phyloP scores from a whole-genome alignment of 2,329 filamentous ascomycete species.

The Colletotrichum agaves region DNA sequence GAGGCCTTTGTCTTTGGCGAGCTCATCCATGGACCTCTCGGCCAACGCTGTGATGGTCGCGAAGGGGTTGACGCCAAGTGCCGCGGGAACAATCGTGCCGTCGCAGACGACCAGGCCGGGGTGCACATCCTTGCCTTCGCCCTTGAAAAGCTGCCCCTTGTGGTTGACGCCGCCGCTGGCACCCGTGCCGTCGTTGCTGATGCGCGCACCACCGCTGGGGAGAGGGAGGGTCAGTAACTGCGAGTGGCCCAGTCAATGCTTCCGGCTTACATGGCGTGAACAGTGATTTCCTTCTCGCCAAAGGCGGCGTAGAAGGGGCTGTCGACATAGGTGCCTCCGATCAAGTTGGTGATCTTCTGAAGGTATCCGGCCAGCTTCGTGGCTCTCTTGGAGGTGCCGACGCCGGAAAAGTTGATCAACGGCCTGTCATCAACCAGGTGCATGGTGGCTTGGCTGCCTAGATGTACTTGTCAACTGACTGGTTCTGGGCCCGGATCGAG shows the following conservation, averaged over 20 bases:
- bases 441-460: conserved; percentile 66
- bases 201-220: conserved; percentile 66
- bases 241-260: too few species aligned
- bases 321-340: conserved; percentile 69
- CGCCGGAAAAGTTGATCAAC: conserved; percentile 67
- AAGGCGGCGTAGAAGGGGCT: conserved; percentile 67
- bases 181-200: conserved; percentile 68
- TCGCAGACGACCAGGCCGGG: conserved; percentile 71
- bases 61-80: conserved; percentile 73
- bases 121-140: conserved; percentile 61
- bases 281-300: conserved; percentile 68
- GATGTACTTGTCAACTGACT: conserved; percentile 1
- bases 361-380: conserved; percentile 64
- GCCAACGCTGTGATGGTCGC: conserved; percentile 77
- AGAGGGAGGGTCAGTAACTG: conserved; percentile 32
- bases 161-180: conserved; percentile 69
- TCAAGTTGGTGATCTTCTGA: conserved; percentile 62
- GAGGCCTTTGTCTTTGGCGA: conserved; percentile 47
- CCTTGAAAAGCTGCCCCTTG: conserved; percentile 67
- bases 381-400: conserved; percentile 65
- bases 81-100: conserved; percentile 68
- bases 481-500: fast-evolving
- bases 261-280: conserved; percentile 67
- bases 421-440: conserved; percentile 69
- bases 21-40: conserved; percentile 68